Base-by-base conservation (phyloP, 768 basidiomycete species). In the Cubamyces sp. region DNA sequence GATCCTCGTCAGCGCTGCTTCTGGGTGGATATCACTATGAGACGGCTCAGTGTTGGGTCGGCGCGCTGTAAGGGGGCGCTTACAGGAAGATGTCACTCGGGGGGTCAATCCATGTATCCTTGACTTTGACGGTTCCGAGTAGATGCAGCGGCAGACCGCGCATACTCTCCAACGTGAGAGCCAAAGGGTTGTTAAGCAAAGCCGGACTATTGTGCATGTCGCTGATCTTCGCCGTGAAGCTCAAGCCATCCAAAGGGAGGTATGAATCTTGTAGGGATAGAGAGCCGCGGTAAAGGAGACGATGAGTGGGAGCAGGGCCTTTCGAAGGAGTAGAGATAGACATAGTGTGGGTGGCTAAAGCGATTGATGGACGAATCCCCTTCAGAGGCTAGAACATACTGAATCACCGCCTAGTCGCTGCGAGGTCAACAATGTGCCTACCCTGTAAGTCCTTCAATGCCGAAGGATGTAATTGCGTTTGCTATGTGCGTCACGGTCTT, bases 101-200 rank as follows among this genome's bases (percentile, higher is more conserved):
- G 16, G 82, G 79, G 70, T 92, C 90, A 62, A 85, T 71, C 75
- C 82, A 87, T 0, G 90, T 70, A 54, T 87, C 83, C 40, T 76
- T 70, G 41, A 90, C 72, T 28, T 75, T 77, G 18, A 83, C 79
- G 0, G 79, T 77, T 3, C 84, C 87, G 51, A 84, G 75, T 61
- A 89, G 81, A 39, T 83, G 79, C 19, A 92, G 74, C 1, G 86
- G 87, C 19, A 88, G 74, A 18, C 89, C 87, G 41, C 90, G 89
- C 89, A 92, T 91, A 72, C 85, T 90, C 74, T 92, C 91, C 53
- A 92, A 71, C 0, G 88, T 86, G 21, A 92, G 73, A 3, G 91
- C 87, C 14, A 92, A 77, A 0, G 87, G 85, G 64, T 88, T 90
- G 63, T 87, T 77, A 21, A 92, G 78, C 15, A 92, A 75, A 18